Evolutionary conservation across 805 yeast genomes (phyloP), one percentile per base, ranked within the genome.

Genomic region (Cyberlindnera suaveolens): DNA sequence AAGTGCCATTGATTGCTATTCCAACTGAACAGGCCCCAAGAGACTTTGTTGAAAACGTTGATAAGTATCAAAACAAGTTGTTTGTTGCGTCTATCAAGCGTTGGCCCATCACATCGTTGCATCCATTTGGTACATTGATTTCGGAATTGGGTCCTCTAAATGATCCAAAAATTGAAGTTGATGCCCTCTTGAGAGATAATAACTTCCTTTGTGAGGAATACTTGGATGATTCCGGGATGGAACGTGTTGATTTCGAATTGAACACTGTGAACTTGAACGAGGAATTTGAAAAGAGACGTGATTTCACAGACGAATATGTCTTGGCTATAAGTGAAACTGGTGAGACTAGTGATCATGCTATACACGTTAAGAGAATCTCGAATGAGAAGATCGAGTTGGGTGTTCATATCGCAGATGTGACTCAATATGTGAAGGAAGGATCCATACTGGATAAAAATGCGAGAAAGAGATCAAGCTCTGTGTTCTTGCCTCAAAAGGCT

Each of bases 91-190:
- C 96, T 1, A 91, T 93, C 58, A 93, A 93, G 63, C 82, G 99
- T 64, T 93, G 99, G 99, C 99, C 99, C 58, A 93, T 93, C 64
- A 93, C 99, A 9, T 91, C 98, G 0, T 74, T 93, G 63, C 99
- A 93, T 70, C 99, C 99, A 5, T 93, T 93, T 60, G 99, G 99
- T 55, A 89, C 96, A 27, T 70, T 93, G 44, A 83, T 91, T 20
- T 85, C 90, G 37, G 86, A 85, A 53, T 70, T 93, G 48, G 99
- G 99, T 19, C 74, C 78, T 32, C 78, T 85, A 56, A 86, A 81
- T 51, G 91, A 83, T 49, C 75, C 80, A 3, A 69, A 74, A 18
- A 86, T 91, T 34, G 96, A 89, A 62, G 77, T 89, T 47, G 91
- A 84, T 61, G 87, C 97, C 1, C 83, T 93, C 42, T 71, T 93